Evolutionary conservation across 1,139 yeast genomes (phyloP).

Genomic region (Candida labiduridarum): DNA sequence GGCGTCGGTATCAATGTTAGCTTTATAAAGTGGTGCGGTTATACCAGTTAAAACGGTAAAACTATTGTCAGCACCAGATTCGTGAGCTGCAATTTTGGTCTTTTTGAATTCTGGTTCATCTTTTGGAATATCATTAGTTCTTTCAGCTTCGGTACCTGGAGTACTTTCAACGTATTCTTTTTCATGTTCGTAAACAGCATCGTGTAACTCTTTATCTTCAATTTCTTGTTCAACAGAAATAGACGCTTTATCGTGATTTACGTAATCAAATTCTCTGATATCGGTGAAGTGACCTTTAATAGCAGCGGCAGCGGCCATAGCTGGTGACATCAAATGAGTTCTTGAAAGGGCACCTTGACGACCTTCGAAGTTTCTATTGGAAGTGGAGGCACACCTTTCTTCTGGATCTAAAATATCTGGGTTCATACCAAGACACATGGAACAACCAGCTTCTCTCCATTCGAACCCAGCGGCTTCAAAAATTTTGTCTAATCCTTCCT

Average conservation of each 20-base stretch:
- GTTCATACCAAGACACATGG: constrained; percentile 99
- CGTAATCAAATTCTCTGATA: constrained; percentile 77
- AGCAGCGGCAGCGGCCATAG: constrained; percentile 99
- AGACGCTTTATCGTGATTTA: constrained; percentile 61
- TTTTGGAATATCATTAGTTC: constrained; percentile 59
- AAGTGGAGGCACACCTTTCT: constrained; percentile 98
- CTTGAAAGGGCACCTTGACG: constrained; percentile 98
- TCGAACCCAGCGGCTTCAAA: constrained; percentile 92
- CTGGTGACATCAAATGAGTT: constrained; percentile 97
- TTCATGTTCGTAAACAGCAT: constrained; percentile 71
- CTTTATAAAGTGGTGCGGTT: constrained; percentile 92
- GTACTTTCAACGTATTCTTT: constrained; percentile 53
- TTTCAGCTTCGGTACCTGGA: constrained; percentile 45
- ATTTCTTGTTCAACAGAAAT: constrained; percentile 53
- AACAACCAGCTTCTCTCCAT: constrained; percentile 99
- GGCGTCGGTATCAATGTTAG: constrained; percentile 97
- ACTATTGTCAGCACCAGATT: constrained; percentile 63
- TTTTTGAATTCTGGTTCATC: constrained; percentile 36
- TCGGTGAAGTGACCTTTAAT: constrained; percentile 89
- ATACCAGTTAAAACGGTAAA: constrained; percentile 78
- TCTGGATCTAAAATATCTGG: constrained; percentile 93
- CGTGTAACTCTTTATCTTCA: constrained; percentile 62
- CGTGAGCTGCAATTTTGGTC: constrained; percentile 26
- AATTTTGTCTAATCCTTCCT: constrained; percentile 89
- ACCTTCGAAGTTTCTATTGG: constrained; percentile 98